Evolutionary conservation across 257 asterid species (phyloP), one percentile per base, ranked within the genome.

Genomic region (Thymus mandschuricus): DNA sequence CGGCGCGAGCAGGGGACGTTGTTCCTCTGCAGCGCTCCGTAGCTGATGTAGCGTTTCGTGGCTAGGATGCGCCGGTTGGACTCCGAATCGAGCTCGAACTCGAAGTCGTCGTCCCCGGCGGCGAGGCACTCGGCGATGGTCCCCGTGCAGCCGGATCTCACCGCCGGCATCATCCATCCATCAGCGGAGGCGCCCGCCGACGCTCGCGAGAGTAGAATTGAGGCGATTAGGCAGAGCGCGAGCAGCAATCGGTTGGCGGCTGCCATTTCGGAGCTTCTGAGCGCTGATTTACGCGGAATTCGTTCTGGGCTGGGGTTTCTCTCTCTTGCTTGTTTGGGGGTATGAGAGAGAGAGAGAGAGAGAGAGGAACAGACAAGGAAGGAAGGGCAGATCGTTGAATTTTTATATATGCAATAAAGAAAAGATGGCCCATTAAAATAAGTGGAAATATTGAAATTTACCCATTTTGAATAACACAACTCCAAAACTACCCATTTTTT

Each of bases 21-120:
- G 88, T 91, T 86, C 87, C 92, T 82, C 91, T 76, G 87, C 69
- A 93, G 89, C 56, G 98, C 97, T 38, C 96, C 97, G 65, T 93
- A 93, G 96, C 98, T 93, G 84, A 93, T 86, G 86, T 89, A 93
- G 45, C 84, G 79, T 7, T 67, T 78, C 1, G 72, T 60, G n/a
- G 88, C 88, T 82, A 93, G 80, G 62, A 93, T 85, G 68, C 98
- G 96, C 79, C 97, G 63, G 75, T 78, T 85, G 72, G 94, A 80
- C 75, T 85, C 97, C 21, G 96, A 87, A 71, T 88, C 97, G 63
- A 93, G 86, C 59, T 77, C 87, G 83, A 89, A 87, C 68, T 92
- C 97, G 83, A 89, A 87, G 65, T 92, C 97, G 62, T 70, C 90
- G 8, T 83, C 89, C 1, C 64, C 95, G 60, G 58, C 78, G 13